Evolutionary conservation across 108 stramenopile genomes (phyloP).

Genomic region (Parmales sp.): DNA sequence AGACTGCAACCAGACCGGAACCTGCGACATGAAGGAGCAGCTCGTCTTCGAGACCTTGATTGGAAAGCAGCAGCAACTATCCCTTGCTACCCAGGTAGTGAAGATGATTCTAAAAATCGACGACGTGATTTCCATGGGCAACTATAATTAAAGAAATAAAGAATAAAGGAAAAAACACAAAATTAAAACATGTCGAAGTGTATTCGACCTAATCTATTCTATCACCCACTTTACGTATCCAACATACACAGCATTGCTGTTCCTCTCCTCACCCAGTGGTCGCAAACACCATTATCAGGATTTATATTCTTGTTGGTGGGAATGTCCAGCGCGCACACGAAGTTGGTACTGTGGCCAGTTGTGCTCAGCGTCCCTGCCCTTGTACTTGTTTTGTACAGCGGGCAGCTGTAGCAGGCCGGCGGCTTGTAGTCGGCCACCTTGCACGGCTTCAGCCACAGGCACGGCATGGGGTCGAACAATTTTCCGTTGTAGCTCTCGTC

Average conservation of each 20-base stretch:
- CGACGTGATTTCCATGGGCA: slow-evolving; percentile 81
- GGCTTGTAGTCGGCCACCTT: slow-evolving; percentile 13
- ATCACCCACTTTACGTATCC: slow-evolving; percentile 22
- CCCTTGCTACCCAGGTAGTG: slow-evolving; percentile 96
- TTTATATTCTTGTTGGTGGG: slow-evolving; percentile 16
- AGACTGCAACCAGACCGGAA: slow-evolving; percentile 63
- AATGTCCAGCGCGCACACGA: slow-evolving; percentile 29
- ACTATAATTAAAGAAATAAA: slow-evolving; percentile 17
- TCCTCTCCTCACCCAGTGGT: slow-evolving; percentile 49
- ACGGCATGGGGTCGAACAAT: slow-evolving; percentile 34
- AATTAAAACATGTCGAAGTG: no score
- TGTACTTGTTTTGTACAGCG: slow-evolving; percentile 54
- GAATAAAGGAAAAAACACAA: not conserved
- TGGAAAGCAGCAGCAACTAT: slow-evolving; percentile 98
- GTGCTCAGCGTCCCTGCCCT: slow-evolving; percentile 30
- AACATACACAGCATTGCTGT: slow-evolving; percentile 51
- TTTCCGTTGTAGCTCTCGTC: slow-evolving; percentile 39
- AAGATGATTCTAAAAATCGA: slow-evolving; percentile 99
- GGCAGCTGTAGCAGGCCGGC: slow-evolving; percentile 36
- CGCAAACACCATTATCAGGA: not conserved
- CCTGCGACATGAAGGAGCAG: slow-evolving; percentile 81
- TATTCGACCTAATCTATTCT: not conserved
- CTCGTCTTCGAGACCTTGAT: slow-evolving; percentile 98
- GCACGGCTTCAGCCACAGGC: slow-evolving; percentile 40
- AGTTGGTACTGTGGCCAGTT: slow-evolving; percentile 38